Base-by-base conservation (phyloP, 2,329 filamentous ascomycete species). In the Lachnellula cervina region DNA sequence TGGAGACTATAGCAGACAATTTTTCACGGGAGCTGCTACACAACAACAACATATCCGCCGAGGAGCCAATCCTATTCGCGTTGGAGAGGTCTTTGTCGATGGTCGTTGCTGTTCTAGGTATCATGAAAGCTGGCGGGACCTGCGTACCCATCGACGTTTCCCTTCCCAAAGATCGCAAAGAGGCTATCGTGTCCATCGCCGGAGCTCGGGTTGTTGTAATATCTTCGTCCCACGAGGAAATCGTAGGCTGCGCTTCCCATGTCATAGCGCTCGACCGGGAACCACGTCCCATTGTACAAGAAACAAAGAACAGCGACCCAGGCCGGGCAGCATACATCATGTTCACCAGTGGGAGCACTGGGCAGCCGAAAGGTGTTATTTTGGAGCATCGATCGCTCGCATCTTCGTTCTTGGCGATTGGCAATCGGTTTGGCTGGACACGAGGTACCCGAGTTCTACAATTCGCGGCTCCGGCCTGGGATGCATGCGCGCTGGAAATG, bases 131-230 rank as follows among this genome's bases (percentile, higher is more conserved):
- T 49, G 64, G 64, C 7, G 60, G 55, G 19, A 61, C 62, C 11
- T 66, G 61, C 17, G 63, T 69, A 43, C 57, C 66, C 11, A 45
- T 70, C 14, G 64, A 69, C 23, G 14, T 21, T 44, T 11, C 9
- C 4, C 11, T 19, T 44, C 17, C 14, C 17, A 11, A 44, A 44
- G 17, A n/a, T 21, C 13, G 17, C 42, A 19, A n/a, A 44, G 42
- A 44, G 23, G 42, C 23, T 21, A 19, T 21, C 42, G 42, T n/a
- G 23, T 25, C 23, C 23, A 25, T 25, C 23, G 23, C 23, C 23
- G 23, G 23, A 25, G 23, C 23, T 25, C 23, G 23, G 23, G 23
- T 25, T 25, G 23, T 25, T 25, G 23, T 25, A 25, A 5, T 25
- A 3, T 25, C 23, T 25, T 11, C 11, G 4, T 6, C 23, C n/a